Evolutionary conservation across 176 grass and related monocot genomes (phyloP), one percentile per base, ranked within the genome.

Genomic region (Puccinellia tenuiflora): DNA sequence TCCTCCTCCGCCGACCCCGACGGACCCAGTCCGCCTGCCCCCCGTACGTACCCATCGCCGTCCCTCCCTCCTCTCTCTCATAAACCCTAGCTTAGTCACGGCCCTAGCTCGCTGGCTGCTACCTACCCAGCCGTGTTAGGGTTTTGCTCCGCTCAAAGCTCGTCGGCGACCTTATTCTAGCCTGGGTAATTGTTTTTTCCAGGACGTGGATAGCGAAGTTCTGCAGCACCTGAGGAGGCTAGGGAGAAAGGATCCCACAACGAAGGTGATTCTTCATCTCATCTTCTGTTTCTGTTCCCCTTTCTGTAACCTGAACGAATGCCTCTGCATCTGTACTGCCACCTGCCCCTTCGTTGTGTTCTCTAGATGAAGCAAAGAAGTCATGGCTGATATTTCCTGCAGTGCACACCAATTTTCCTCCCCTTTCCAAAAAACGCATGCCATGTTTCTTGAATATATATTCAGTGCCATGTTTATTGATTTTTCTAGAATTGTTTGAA

Each of bases 201-300:
- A 61, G 96, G 96, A 95, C 83, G 79, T 95, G 73, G 96, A 93
- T 34, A 82, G 85, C 83, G 92, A 95, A 38, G 80, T 98, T 70
- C 83, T 83, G 64, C 96, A 98, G 80, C 91, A 98, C 84, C 83
- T 93, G 76, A 84, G 91, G 89, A 91, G 96, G 87, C 77, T 98
- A 21, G 96, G 89, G 63, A 89, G 96, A 33, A 98, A 98, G 74
- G 96, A 98, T 87, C 87, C 92, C 18, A 98, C 92, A 70, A 93
- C 92, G 83, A 98, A 98, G 90, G 96, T 93, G 29, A 85, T 63
- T 59, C 75, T 47, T 50, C 77, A 42, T 59, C 3, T 2, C 3
- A 16, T 15, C 46, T 16, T 15, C 46, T 48, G 46, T 48, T 47
- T 47, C 45, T 45, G 43, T 38, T 38, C 43, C 43, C 43, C 12